Base-by-base conservation (phyloP, 2,329 filamentous ascomycete species). In the Claviceps humidiphila region DNA sequence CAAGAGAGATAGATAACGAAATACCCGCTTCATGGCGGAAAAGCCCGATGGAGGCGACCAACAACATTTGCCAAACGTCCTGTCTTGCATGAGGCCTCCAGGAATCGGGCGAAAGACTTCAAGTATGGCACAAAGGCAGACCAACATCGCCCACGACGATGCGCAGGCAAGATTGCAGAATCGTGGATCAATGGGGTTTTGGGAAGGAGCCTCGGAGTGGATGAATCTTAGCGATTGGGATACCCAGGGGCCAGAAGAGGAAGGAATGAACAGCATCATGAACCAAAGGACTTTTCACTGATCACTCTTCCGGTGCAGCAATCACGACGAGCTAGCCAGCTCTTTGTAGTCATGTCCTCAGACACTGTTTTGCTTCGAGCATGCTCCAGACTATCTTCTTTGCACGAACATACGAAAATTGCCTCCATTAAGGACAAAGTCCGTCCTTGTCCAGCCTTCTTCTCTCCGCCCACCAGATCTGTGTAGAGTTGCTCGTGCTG, bases 261-360 rank as follows among this genome's bases (percentile, higher is more conserved):
- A 39, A 41, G 50, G 50, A 51, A 41, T 44, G 50, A 51, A 41
- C 50, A 34, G 7, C 38, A 37, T 41, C 38, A 17, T 40, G 37
- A 40, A 48, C 17, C 14, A 14, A 42, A 38, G 41, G 37, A 37
- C 42, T 17, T 38, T 7, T 30, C 37, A 4, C 39, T 14, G 4
- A 13, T 22, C 13, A 20, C 22, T 16, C 8, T 47, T 37, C 44
- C 14, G 5, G 11, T 45, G 44, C 44, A 34, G 37, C n/a, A 14
- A 47, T 38, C 7, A 26, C 37, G 9, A 17, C 22, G 9, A 14
- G 16, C 20, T 30, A 11, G 43, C 6, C 22, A 14, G 22, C 22
- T 34, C 38, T 40, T 16, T 34, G 22, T 20, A 20, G 26, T 13
- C 17, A 46, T 41, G 43, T 41, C 24, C 41, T 20, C 22, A 22